A percentile compares a stretch with the other conserved stretches of the same genome.
These are phyloP conservation scores for Hypsizygus marmoreus DNA, from an alignment of 768 basidiomycete species.

Conservation along the genomic window DNA sequence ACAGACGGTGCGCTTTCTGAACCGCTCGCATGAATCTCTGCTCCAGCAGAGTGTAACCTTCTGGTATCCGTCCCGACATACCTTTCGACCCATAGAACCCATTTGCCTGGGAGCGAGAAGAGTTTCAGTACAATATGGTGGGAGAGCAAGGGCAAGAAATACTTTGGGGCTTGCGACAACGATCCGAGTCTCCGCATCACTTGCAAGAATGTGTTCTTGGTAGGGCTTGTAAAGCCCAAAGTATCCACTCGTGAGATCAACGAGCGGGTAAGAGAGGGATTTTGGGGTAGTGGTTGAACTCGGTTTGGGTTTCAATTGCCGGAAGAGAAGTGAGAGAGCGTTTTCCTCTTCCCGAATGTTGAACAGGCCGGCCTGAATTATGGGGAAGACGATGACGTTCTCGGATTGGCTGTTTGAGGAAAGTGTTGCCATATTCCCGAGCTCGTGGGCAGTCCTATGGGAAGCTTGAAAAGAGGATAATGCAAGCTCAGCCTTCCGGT, in stretches of 20 bases:
- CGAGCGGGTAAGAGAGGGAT: slow-evolving; percentile 36
- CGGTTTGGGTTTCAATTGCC: slow-evolving; percentile 2
- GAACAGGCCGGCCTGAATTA: slow-evolving; percentile 91
- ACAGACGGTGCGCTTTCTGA: slow-evolving; percentile 43
- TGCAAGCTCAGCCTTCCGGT: slow-evolving; percentile 55
- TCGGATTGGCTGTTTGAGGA: slow-evolving; percentile 22
- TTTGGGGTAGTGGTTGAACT: slow-evolving; percentile 20
- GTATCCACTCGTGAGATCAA: slow-evolving; percentile 94
- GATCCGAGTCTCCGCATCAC: slow-evolving; percentile 64
- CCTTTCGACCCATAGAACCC: slow-evolving; percentile 92
- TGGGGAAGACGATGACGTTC: slow-evolving; percentile 66
- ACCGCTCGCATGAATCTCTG: slow-evolving; percentile 78
- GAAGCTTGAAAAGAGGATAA: slow-evolving; percentile 62
- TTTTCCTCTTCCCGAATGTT: slow-evolving; percentile 84
- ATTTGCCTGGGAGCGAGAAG: slow-evolving; percentile 66
- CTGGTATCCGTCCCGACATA: slow-evolving; percentile 90
- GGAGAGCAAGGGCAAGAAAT: slow-evolving; percentile 15
- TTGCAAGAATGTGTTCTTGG: slow-evolving; percentile 66
- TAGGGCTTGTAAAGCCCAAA: slow-evolving; percentile 86
- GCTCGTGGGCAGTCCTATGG: slow-evolving; percentile 18
- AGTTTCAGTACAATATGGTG: neutral
- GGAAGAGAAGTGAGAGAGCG: slow-evolving; percentile 57
- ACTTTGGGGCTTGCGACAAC: slow-evolving; percentile 89
- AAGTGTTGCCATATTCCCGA: neutral
- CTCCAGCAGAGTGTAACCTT: slow-evolving; percentile 90